Conservation (phyloP, 1,139 yeast species). For the Yamadazyma sp. region DNA sequence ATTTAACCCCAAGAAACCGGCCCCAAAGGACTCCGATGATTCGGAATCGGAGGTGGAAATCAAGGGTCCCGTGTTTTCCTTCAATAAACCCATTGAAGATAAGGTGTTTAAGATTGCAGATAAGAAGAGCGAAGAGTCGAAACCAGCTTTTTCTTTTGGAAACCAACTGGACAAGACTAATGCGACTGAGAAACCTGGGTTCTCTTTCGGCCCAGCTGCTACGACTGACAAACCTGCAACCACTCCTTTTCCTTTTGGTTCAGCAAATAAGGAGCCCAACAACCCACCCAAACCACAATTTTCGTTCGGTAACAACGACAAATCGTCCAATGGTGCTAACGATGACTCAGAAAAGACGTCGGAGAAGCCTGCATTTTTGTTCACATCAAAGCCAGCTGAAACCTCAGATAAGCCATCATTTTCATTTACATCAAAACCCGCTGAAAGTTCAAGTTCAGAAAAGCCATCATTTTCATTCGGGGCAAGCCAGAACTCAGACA, state of each 20-base stretch:
- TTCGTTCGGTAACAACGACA: conserved; percentile 13
- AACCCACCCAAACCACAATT: conserved; percentile 22
- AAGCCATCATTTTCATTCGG: conserved; percentile 17
- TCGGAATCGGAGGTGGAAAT: conserved; percentile 54
- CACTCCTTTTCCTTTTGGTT: conserved; percentile 23
- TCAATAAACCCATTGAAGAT: conserved; percentile 47
- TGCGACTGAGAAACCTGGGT: conserved; percentile 18
- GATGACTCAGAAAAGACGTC: conserved; percentile 1
- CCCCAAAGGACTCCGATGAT: conserved; percentile 31
- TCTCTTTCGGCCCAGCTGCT: conserved; percentile 10
- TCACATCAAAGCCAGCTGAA: conserved; percentile 11
- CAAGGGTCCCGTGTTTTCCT: conserved; percentile 65
- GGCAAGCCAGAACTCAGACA: conserved; percentile 6
- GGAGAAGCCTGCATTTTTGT: conserved; percentile 9
- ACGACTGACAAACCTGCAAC: conserved; percentile 10
- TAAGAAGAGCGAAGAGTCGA: conserved; percentile 11
- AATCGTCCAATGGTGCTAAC: neutral
- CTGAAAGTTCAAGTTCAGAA: conserved; percentile 9
- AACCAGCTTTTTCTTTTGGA: conserved; percentile 20
- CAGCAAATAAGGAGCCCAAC: neutral
- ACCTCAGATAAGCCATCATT: conserved; percentile 16
- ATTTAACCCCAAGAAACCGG: conserved; percentile 45
- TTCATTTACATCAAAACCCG: conserved; percentile 15
- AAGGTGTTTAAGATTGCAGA: conserved; percentile 46
- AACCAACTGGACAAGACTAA: conserved; percentile 10